phyloP scores from a whole-genome alignment of 2,329 filamentous ascomycete species.

The Rasamsonia emersonii region DNA sequence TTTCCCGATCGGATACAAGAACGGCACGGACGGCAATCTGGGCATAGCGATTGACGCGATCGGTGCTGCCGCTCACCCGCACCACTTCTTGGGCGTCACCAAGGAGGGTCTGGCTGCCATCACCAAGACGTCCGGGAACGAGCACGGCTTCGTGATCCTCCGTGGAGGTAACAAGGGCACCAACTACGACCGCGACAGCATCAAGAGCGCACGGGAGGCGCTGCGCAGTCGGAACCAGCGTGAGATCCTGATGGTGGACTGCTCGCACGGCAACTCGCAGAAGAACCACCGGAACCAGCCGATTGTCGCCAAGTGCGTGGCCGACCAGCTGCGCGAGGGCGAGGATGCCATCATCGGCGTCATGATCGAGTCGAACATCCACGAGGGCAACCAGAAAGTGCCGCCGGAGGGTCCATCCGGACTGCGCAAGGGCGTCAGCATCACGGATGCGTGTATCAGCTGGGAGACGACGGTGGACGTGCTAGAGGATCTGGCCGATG shows the following conservation, averaged over 20 bases:
- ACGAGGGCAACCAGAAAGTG: slow-evolving; percentile 84
- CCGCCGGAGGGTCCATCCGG: slow-evolving; percentile 68
- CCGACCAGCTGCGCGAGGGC: slow-evolving; percentile 76
- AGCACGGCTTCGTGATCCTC: slow-evolving; percentile 95
- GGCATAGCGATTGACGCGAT: slow-evolving; percentile 93
- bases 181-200: slow-evolving; percentile 83
- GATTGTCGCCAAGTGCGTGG: slow-evolving; percentile 73
- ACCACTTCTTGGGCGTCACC: slow-evolving; percentile 98
- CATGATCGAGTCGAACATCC: slow-evolving; percentile 98
- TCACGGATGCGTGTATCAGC: slow-evolving; percentile 92
- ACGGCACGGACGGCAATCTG: slow-evolving; percentile 89
- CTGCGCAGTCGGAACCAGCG: slow-evolving; percentile 75
- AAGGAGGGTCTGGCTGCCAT: slow-evolving; percentile 96
- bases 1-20: slow-evolving; percentile 99
- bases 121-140: slow-evolving; percentile 84
- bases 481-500: slow-evolving; percentile 76
- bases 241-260: slow-evolving; percentile 94
- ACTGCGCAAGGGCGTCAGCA: slow-evolving; percentile 83
- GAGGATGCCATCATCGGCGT: slow-evolving; percentile 87
- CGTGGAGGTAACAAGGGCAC: slow-evolving; percentile 85
- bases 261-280: slow-evolving; percentile 95
- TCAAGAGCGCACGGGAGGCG: slow-evolving; percentile 68
- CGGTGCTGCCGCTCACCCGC: slow-evolving; percentile 56
- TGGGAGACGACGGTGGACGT: slow-evolving; percentile 80
- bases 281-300: slow-evolving; percentile 98